These are phyloP conservation scores for Epicoccum sorghinum DNA, from an alignment of 2,329 filamentous ascomycete genomes.

Conservation along the genomic window DNA sequence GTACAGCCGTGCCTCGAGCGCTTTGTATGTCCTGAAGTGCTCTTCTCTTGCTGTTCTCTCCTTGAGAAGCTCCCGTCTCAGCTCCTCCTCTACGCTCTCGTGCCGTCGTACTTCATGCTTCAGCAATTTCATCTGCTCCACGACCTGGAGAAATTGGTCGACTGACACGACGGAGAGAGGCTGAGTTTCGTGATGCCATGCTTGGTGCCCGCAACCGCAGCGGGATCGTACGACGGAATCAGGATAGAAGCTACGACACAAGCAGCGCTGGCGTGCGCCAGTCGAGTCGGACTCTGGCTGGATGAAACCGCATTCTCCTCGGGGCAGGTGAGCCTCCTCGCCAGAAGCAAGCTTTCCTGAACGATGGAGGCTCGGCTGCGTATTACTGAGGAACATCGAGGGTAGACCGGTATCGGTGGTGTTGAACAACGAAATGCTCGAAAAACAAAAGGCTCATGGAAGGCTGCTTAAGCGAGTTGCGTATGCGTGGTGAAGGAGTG, in stretches of 20 bases:
- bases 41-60: slow-evolving; percentile 44
- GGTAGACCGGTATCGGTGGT: slow-evolving; percentile 37
- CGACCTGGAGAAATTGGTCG: slow-evolving; percentile 44
- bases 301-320: slow-evolving; percentile 49
- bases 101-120: slow-evolving; percentile 42
- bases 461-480: slow-evolving; percentile 25
- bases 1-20: slow-evolving; percentile 45
- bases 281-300: slow-evolving; percentile 32
- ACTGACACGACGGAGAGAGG: slow-evolving; percentile 42
- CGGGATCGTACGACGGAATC: slow-evolving; percentile 46
- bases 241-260: slow-evolving; percentile 54
- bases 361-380: slow-evolving; percentile 36
- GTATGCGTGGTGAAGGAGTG: slow-evolving; percentile 14
- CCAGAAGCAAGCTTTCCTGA: slow-evolving; percentile 35
- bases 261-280: slow-evolving; percentile 47
- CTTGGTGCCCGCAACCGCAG: slow-evolving; percentile 56
- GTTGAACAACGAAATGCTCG: slow-evolving; percentile 31
- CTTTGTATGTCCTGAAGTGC: slow-evolving; percentile 40
- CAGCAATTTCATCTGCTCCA: slow-evolving; percentile 47
- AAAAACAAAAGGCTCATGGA: slow-evolving; percentile 41
- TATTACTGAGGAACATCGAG: slow-evolving; percentile 47
- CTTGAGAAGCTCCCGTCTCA: slow-evolving; percentile 46
- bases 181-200: slow-evolving; percentile 53
- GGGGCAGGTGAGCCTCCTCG: slow-evolving; percentile 42
- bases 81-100: slow-evolving; percentile 43